A percentile compares a stretch with the other conserved stretches of the same genome.
Evolutionary conservation across 192 early-diverging fungal species (phyloP).

Genomic region (Umbelopsis sp.): DNA sequence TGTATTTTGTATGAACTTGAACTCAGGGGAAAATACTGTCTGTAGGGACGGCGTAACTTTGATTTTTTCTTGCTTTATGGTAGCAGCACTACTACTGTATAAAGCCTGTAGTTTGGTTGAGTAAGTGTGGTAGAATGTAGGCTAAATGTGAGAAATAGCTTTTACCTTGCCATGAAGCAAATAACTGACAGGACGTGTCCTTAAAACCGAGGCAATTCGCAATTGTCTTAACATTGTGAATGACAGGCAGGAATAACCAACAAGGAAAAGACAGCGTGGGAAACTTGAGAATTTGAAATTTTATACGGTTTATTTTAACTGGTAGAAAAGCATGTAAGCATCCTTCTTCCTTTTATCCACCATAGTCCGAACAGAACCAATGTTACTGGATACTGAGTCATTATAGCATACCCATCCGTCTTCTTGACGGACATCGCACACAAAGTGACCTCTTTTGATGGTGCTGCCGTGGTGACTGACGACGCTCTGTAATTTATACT

Average conservation of each 20-base stretch:
- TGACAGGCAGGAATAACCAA: not conserved
- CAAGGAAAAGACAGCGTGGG: constrained; percentile 7
- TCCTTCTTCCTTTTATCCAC: not conserved
- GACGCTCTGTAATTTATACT: constrained; percentile 8
- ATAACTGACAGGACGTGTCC: not conserved
- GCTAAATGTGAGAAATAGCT: not conserved
- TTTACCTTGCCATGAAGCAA: constrained; percentile 7
- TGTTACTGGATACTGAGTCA: not conserved
- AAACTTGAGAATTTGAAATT: not conserved
- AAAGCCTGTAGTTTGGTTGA: not conserved
- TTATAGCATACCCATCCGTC: constrained; percentile 19
- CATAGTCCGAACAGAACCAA: not conserved
- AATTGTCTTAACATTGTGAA: not conserved
- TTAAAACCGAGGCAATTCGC: not conserved
- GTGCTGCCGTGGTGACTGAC: constrained; percentile 3
- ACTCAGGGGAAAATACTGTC: constrained; percentile 32
- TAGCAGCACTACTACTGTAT: not conserved
- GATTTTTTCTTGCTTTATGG: not conserved
- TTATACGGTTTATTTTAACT: not conserved
- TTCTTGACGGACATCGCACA: not conserved
- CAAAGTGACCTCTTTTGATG: constrained; percentile 13
- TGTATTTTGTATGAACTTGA: constrained; percentile 64
- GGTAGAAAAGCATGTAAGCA: constrained; percentile 13
- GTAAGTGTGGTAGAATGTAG: not conserved
- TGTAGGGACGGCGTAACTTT: not conserved